Conservation (phyloP, 2,329 filamentous ascomycete species). For the Exophiala viscosa region DNA sequence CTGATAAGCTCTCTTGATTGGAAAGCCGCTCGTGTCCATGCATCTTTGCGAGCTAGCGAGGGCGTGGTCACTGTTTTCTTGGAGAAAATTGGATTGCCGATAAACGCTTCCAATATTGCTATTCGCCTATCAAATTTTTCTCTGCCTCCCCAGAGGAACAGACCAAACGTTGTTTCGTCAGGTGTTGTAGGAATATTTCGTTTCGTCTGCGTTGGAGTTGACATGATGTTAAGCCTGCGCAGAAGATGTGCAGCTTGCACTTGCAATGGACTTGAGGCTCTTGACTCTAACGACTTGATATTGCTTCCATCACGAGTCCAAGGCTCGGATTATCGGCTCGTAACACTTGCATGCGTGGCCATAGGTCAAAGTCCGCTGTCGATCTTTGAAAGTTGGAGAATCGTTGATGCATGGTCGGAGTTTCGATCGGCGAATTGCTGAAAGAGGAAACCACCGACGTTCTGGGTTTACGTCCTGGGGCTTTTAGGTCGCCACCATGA, state of each 20-base stretch:
- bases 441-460: not conserved
- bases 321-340: too few species aligned
- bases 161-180: constrained; percentile 10
- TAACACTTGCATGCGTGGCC: too few species aligned
- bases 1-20: constrained; percentile 26
- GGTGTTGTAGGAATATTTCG: constrained; percentile 22
- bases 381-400: not conserved
- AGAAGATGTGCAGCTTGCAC: too few species aligned
- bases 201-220: not conserved
- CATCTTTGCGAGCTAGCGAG: constrained; percentile 28
- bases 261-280: too few species aligned
- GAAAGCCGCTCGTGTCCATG: constrained; percentile 24
- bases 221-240: not conserved
- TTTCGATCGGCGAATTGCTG: constrained; percentile 1
- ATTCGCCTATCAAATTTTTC: constrained; percentile 26
- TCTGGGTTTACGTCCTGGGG: not conserved
- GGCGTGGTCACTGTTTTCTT: constrained; percentile 22
- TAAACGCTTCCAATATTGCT: constrained; percentile 20
- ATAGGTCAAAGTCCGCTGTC: not conserved
- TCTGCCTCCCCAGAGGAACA: constrained; percentile 29
- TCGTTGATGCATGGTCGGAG: not conserved
- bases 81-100: constrained; percentile 25
- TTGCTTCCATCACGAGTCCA: too few species aligned
- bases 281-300: too few species aligned
- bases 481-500: not conserved